A percentile compares a stretch with the other conserved stretches of the same genome.
phyloP scores from a whole-genome alignment of 208 protist genomes.

The Herpetomonas tarakana region DNA sequence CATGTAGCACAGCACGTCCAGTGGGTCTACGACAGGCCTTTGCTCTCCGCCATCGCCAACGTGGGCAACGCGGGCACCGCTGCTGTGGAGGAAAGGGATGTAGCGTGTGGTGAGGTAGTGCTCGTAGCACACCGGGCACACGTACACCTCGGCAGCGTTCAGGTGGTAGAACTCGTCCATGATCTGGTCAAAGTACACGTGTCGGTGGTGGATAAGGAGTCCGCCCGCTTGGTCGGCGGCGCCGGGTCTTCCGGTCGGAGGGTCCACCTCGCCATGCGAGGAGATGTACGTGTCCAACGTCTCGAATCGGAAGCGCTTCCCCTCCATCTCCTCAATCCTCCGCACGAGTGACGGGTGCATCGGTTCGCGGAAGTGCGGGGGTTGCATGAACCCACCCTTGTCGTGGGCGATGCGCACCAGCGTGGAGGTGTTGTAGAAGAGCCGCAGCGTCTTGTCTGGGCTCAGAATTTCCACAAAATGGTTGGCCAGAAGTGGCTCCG shows the following conservation, averaged over 20 bases:
- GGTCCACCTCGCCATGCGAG: slow-evolving; percentile 6
- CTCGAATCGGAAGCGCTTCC: slow-evolving; percentile 66
- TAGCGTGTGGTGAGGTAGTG: slow-evolving; percentile 71
- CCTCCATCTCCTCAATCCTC: slow-evolving; percentile 59
- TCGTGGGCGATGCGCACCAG: slow-evolving; percentile 81
- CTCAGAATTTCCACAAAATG: slow-evolving; percentile 76
- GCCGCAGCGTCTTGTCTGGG: slow-evolving; percentile 57
- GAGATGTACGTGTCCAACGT: slow-evolving; percentile 21
- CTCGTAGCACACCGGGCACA: slow-evolving; percentile 77
- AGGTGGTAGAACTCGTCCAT: slow-evolving; percentile 84
- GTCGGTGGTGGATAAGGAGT: slow-evolving; percentile 49
- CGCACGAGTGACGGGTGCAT: slow-evolving; percentile 40
- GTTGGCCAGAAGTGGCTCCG: slow-evolving; percentile 41
- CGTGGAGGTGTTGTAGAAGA: slow-evolving; percentile 87
- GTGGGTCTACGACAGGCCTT: slow-evolving; percentile 59
- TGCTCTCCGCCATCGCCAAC: slow-evolving; percentile 20
- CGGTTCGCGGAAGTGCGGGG: slow-evolving; percentile 84
- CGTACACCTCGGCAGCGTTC: slow-evolving; percentile 72
- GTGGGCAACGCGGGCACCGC: slow-evolving; percentile 23
- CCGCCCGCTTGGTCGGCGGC: slow-evolving; percentile 11
- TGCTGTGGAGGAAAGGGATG: slow-evolving; percentile 22
- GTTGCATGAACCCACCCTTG: slow-evolving; percentile 82
- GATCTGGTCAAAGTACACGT: slow-evolving; percentile 86
- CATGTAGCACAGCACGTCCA: slow-evolving; percentile 71
- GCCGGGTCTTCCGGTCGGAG: neutral